Base-by-base conservation (phyloP, 805 yeast species). In the Cyberlindnera euphorbiiphila region DNA sequence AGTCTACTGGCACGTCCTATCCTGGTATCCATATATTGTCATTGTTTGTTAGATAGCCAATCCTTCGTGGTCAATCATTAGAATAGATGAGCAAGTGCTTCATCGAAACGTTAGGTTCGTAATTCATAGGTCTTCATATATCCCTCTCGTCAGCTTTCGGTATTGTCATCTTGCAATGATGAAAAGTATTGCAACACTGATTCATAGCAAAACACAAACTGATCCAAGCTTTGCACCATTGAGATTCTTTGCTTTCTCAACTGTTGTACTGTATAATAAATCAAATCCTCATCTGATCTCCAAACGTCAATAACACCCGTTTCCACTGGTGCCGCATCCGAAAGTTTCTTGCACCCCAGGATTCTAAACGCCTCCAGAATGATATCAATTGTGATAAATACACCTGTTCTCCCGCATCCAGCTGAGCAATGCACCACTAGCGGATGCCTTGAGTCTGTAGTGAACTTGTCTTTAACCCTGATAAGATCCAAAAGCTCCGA, bases 331-430 rank as follows among this genome's bases (percentile, higher is more conserved):
- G n/a, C 13, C 14, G 22, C 42, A 5, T 32, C 26, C 4, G 36
- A 27, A 4, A 31, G 21, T 16, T 15, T 32, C 12, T 13, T 19
- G 14, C 24, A 11, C 17, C 21, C 25, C 16, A 20, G 13, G 20
- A 36, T 39, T 24, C 37, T 46, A 25, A 46, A 49, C 0, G 53
- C 43, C 14, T 41, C 40, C 13, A 53, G 12, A 16, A 55, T 43
- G 11, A 53, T 61, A 53, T 82, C 88, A 24, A 79, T 62, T 3
- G 89, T 77, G 42, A 86, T 76, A 53, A 81, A 85, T 1, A 96
- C 87, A 3, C 98, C 98, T 0, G 98, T 86, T 46, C 98, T 67
- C 3, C 98, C 98, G 43, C 95, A 91, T 1, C 98, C 98, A 0
- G 98, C 98, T 5, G 96, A 87, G 53, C 98, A 93, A 57, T 93